Evolutionary conservation across 768 basidiomycete species (phyloP), one percentile per base, ranked within the genome.

Genomic region (Phylloporus sp.): DNA sequence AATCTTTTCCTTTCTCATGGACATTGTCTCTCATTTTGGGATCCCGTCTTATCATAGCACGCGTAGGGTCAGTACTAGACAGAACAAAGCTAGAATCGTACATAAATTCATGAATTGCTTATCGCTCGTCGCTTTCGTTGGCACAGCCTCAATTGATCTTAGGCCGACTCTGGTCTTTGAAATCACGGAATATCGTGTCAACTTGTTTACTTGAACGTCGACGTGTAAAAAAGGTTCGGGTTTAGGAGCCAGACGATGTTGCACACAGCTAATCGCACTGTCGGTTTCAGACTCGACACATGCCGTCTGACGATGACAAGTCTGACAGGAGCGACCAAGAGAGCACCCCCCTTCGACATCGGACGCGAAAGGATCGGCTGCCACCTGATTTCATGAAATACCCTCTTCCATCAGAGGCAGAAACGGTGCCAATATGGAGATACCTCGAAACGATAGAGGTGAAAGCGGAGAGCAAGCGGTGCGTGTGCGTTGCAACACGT

Each of bases 391-490:
- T 65, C 38, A 52, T 63, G 45, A 54, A 39, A 15, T 65, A 63
- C 39, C 59, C 62, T 15, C 47, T 47, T 41, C 58, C 60, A 16
- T 55, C 57, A 18, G 18, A 22, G 28, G 11, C 18, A 6, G 43
- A 44, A 4, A 28, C 20, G 0, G 53, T 49, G 24, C 51, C 29
- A 4, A 44, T 56, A 1, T 18, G 57, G 13, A 44, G 41, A 2
- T 42, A 50, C 22, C 41, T 68, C 8, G 57, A 62, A 16, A 40
- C 27, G 6, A 15, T 46, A 1, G 45, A 44, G 0, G 44, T 57
- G 32, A 61, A 44, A 11, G 58, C 58, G 36, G 66, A 68, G n/a
- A 61, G 63, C 5, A 66, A 49, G 41, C 27, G 32, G 63, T 40
- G 23, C 23, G 39, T 6, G 16, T 67, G 26, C 27, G 58, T 18